Percentiles rank a stretch among this genome's conserved stretches.
These are phyloP conservation scores for Xylaria sp. DNA, from an alignment of 495 filamentous ascomycete species.

Conservation along the genomic window DNA sequence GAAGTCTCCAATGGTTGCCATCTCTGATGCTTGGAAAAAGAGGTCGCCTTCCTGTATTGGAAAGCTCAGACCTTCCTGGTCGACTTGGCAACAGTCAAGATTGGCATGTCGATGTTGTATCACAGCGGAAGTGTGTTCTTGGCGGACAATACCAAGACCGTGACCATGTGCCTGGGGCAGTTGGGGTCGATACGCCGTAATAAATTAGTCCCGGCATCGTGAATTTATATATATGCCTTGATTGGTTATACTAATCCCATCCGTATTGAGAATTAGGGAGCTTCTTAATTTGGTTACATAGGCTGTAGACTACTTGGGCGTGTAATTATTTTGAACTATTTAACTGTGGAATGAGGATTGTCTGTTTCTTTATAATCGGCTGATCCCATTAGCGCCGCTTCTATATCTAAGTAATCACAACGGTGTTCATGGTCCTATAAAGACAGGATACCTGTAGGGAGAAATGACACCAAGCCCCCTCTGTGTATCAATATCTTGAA, in stretches of 20 bases:
- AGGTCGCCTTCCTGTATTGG: slow-evolving; percentile 20
- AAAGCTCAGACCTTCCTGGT: slow-evolving; percentile 21
- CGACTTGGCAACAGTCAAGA: slow-evolving; percentile 23
- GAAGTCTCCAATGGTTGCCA: background rate
- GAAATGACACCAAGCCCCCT: background rate
- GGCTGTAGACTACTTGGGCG: background rate
- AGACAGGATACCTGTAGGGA: background rate
- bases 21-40: slow-evolving; percentile 1
- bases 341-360: background rate
- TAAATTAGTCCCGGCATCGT: background rate
- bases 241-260: background rate
- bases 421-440: no score
- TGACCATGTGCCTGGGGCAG: background rate
- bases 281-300: background rate
- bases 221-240: background rate
- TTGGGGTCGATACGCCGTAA: background rate
- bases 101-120: slow-evolving; percentile 12
- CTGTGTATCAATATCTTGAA: background rate
- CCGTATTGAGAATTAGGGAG: background rate
- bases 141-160: slow-evolving; percentile 11
- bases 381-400: background rate
- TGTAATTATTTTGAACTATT: background rate
- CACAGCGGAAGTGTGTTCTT: slow-evolving; percentile 1
- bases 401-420: no score
- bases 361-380: background rate